Base-by-base conservation (phyloP, 2,329 filamentous ascomycete species). In the Colletotrichum sidae region DNA sequence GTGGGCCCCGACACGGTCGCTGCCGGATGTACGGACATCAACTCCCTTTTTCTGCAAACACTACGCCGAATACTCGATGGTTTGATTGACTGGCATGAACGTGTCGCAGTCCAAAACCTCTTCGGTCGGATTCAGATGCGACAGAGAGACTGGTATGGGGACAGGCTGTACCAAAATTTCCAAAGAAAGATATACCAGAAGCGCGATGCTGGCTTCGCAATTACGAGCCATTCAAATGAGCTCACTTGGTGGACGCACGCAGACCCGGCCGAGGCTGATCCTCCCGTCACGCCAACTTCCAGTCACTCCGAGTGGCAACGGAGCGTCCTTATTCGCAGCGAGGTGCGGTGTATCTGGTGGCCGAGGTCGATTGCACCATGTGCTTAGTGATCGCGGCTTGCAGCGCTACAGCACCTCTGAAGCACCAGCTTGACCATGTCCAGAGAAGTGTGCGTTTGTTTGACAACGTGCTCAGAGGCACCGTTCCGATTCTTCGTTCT, bases 1-100 rank as follows among this genome's bases (percentile, higher is more conserved):
- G 58, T 62, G 55, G 60, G 42, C 41, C 35, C 25, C 42, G 41
- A 38, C 49, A 44, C 41, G 60, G 55, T 25, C 42, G 49, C 60
- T 64, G 49, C 60, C 55, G 55, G 46, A 35, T 33, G 45, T 9
- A 17, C 25, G 25, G 25, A 25, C 25, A 25, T 46, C 13, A 44
- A 42, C n/a, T 55, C 25, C 15, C 25, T 12, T 42, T 49, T 60
- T 38, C 52, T 60, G 12, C 47, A 33, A 41, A 38, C 25, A 25
- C 44, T 46, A 17, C 44, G 44, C n/a, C 37, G 46, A 51, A 51
- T 35, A 37, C 15, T 17, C 8, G 47, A 25, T 58, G 17, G 44
- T 17, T 17, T 25, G 17, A 15, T 8, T n/a, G 10, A 46, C 46
- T 42, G 47, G 55, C 51, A 45, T 55, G 39, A 12, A 13, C 39